Conservation (phyloP, 768 basidiomycete genomes). For the Leccinum boreale region DNA sequence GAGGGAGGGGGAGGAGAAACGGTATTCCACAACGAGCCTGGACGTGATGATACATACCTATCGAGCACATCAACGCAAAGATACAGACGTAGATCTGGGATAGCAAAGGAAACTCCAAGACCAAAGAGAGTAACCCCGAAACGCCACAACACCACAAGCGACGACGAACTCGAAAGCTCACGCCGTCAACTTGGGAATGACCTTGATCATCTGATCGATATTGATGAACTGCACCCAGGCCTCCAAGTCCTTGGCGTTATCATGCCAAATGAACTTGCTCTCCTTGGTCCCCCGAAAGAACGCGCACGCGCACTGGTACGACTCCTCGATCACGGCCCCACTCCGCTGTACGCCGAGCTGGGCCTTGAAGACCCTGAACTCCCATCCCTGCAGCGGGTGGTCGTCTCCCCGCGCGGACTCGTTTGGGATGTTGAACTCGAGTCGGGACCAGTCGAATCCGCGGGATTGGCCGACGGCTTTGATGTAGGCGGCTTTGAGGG, state of each 20-base stretch:
- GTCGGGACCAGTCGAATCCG: constrained; percentile 77
- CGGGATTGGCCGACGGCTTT: constrained; percentile 79
- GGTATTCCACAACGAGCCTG: neutral
- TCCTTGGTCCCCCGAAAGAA: constrained; percentile 69
- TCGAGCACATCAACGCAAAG: neutral
- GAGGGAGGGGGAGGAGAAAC: too few relatives aligned
- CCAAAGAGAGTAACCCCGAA: neutral
- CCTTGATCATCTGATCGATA: constrained; percentile 78
- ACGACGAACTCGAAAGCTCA: constrained; percentile 17
- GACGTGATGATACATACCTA: constrained; percentile 9
- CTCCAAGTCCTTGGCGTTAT: constrained; percentile 62
- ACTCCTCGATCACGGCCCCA: constrained; percentile 53
- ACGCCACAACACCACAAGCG: neutral
- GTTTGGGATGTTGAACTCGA: constrained; percentile 75
- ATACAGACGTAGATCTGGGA: neutral
- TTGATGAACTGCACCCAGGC: constrained; percentile 84
- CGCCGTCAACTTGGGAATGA: constrained; percentile 72
- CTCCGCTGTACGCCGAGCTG: constrained; percentile 65
- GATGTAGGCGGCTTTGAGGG: constrained; percentile 80
- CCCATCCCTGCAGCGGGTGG: constrained; percentile 73
- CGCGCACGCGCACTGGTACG: constrained; percentile 74
- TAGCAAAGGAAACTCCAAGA: neutral
- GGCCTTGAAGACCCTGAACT: constrained; percentile 78
- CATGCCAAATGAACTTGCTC: constrained; percentile 70
- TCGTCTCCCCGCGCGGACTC: constrained; percentile 64